Conservation (phyloP, 768 basidiomycete species). For the Tylopilus cervinicoccineus region DNA sequence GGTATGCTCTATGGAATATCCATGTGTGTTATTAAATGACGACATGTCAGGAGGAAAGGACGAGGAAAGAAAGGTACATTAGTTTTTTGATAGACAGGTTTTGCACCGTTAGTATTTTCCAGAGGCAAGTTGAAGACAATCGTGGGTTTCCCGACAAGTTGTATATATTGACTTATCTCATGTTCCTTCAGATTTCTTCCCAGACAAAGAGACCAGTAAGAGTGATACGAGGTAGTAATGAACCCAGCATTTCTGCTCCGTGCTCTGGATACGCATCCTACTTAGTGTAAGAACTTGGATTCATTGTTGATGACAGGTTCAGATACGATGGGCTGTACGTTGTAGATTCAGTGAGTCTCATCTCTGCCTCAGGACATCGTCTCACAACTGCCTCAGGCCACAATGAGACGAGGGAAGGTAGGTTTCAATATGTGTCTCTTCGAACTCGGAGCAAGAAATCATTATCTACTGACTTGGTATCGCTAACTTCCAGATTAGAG, state of each 20-base stretch:
- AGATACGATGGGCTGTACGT: constrained; percentile 33
- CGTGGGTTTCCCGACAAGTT: constrained; percentile 7
- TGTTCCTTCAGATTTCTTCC: constrained; percentile 26
- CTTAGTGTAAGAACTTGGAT: background rate
- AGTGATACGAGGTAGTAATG: constrained; percentile 33
- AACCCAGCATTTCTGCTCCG: constrained; percentile 16
- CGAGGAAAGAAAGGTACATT: constrained; percentile 4
- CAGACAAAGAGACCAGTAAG: constrained; percentile 32
- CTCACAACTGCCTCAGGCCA: constrained; percentile 15
- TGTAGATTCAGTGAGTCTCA: constrained; percentile 23
- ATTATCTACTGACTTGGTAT: background rate
- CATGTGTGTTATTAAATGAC: background rate
- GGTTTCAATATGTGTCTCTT: constrained; percentile 28
- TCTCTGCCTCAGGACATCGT: background rate
- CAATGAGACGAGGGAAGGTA: constrained; percentile 18
- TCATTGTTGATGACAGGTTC: constrained; percentile 19
- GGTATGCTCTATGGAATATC: constrained; percentile 10
- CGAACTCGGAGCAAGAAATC: constrained; percentile 18
- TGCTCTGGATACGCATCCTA: constrained; percentile 17
- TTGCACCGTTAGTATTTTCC: background rate
- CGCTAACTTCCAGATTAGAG: constrained; percentile 15
- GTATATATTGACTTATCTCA: background rate
- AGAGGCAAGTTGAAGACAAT: constrained; percentile 26
- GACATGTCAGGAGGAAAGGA: constrained; percentile 23
- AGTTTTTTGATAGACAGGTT: background rate